phyloP scores from a whole-genome alignment of 2,329 filamentous ascomycete genomes.

The Dothiorella sarmentorum region DNA sequence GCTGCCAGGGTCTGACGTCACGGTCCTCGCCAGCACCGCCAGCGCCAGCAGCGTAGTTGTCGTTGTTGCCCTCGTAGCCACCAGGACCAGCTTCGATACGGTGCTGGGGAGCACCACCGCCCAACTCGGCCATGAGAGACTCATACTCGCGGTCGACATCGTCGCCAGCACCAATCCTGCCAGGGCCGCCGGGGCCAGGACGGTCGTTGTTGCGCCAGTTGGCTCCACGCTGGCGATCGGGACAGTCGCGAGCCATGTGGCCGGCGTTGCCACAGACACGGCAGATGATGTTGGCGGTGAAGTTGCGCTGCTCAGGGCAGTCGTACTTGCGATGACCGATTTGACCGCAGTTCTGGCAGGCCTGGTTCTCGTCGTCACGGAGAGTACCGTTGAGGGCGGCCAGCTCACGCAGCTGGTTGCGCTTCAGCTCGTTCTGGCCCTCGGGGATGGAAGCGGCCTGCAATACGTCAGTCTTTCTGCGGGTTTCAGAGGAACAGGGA shows the following conservation, averaged over 20 bases:
- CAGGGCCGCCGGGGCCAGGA: slow-evolving; percentile 36
- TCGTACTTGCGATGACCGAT: slow-evolving; percentile 99
- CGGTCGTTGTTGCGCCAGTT: slow-evolving; percentile 82
- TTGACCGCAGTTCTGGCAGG: slow-evolving; percentile 98
- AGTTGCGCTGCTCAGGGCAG: slow-evolving; percentile 95
- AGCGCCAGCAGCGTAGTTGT: slow-evolving; percentile 26
- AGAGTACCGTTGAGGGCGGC: slow-evolving; percentile 98
- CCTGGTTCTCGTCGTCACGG: slow-evolving; percentile 98
- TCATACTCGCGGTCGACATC: slow-evolving; percentile 92
- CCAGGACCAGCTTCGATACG: slow-evolving; percentile 84
- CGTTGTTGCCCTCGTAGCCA: slow-evolving; percentile 45
- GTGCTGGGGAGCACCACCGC: slow-evolving; percentile 69
- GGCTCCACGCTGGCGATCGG: slow-evolving; percentile 83
- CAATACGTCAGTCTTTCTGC: slow-evolving; percentile 28
- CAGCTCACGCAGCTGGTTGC: slow-evolving; percentile 95
- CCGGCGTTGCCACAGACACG: slow-evolving; percentile 96
- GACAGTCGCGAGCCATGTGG: slow-evolving; percentile 97
- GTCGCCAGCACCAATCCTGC: slow-evolving; percentile 69
- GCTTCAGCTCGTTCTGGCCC: slow-evolving; percentile 97
- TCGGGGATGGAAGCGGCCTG: slow-evolving; percentile 97
- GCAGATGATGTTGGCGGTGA: slow-evolving; percentile 98
- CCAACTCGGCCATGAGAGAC: slow-evolving; percentile 98
- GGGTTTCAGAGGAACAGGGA: not conserved
- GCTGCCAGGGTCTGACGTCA: slow-evolving; percentile 81
- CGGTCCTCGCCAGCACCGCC: slow-evolving; percentile 33